Base-by-base conservation (phyloP, 306 rosid genomes). In the Trichosanthes cucumerina region DNA sequence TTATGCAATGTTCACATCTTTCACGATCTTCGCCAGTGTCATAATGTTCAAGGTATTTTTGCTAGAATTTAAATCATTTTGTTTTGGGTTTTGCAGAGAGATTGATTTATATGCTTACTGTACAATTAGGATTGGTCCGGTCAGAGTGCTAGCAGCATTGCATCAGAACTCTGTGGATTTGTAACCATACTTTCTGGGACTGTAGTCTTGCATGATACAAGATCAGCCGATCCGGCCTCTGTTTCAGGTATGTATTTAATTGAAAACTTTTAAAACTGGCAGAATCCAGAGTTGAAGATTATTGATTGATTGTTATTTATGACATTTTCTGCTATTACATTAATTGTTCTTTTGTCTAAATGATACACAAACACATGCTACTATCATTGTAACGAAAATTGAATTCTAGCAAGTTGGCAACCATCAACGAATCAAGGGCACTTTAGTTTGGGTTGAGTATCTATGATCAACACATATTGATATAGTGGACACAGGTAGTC, bases 151-250 rank as follows among this genome's bases (percentile, higher is more conserved):
- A 89, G 91, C 86, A 95, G 88, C 79, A 89, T 95, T 56, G 91
- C 71, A 3, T 92, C 97, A 18, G 97, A 87, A 85, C 87, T 94
- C 62, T 92, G 98, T 54, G 98, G 98, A 64, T 90, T 94, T 86
- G 75, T 90, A 69, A 94, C 92, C 39, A 87, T 93, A 59, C 89
- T 93, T 83, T 91, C 98, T 43, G 98, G 97, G 81, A 93, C 98
- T 56, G 75, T 84, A 75, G 71, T 93, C 73, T 90, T 93, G 88
- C 97, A 91, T 71, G 85, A 90, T 79, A 90, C 93, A 81, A 86
- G 89, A 78, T 92, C 91, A 75, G 85, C 93, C 21, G 90, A 93
- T 68, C 87, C 88, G 64, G 88, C 90, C 36, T 76, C 72, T 62
- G 58, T 68, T 88, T 23, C 92, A 86, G 97, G 97, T 93, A 75